A percentile compares a stretch with the other conserved stretches of the same genome.
phyloP scores from a whole-genome alignment of 805 yeast genomes.

The Yamadazyma insecticola region DNA sequence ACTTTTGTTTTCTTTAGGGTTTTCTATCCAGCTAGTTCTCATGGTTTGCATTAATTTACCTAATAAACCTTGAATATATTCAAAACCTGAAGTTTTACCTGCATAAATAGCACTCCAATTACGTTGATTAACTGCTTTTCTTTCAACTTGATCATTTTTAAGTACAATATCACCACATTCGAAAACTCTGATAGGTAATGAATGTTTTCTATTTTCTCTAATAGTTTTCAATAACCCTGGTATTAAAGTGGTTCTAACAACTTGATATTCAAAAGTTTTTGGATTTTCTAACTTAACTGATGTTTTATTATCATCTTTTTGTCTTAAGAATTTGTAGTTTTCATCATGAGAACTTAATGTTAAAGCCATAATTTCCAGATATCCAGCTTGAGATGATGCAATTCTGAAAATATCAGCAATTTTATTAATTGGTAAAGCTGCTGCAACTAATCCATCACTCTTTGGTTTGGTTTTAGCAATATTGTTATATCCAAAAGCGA shows the following conservation, averaged over 20 bases:
- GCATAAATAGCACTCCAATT: conserved; percentile 93
- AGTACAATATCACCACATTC: conserved; percentile 94
- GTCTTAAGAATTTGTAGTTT: conserved; percentile 82
- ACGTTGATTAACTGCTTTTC: conserved; percentile 88
- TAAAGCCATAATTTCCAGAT: conserved; percentile 93
- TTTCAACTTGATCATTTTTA: conserved; percentile 74
- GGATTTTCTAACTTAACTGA: conserved; percentile 95
- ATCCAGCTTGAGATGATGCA: conserved; percentile 92
- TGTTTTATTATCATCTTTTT: conserved; percentile 62
- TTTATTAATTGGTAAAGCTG: conserved; percentile 87
- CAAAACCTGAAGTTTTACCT: conserved; percentile 95
- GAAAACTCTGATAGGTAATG: conserved; percentile 90
- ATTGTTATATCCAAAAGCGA: conserved; percentile 92
- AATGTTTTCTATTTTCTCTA: conserved; percentile 92
- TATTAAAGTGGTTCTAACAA: conserved; percentile 88
- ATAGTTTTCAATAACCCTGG: conserved; percentile 96
- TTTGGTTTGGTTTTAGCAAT: conserved; percentile 75
- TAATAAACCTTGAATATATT: conserved; percentile 86
- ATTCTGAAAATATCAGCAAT: conserved; percentile 84
- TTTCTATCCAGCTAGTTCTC: conserved; percentile 78
- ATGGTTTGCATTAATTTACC: conserved; percentile 95
- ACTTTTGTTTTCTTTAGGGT: conserved; percentile 41
- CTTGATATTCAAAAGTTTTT: conserved; percentile 94
- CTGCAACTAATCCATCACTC: conserved; percentile 73
- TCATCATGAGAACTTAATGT: conserved; percentile 96